Base-by-base conservation (phyloP, 805 yeast genomes). In the Ogataea chonburiensis region DNA sequence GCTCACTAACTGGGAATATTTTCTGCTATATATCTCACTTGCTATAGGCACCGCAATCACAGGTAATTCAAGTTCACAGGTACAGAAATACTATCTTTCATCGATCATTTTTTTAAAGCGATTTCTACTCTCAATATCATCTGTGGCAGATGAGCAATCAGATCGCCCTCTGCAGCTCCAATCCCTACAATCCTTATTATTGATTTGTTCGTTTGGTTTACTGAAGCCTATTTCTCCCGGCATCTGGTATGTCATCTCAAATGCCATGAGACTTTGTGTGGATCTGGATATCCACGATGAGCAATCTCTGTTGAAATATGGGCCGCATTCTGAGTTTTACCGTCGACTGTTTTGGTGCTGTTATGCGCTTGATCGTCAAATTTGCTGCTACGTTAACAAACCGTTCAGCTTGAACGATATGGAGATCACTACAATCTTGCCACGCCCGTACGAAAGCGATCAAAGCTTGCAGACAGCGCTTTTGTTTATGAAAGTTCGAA, bases 191-290 rank as follows among this genome's bases (percentile, higher is more conserved):
- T 66, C 68, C 0, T 53, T 67, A 13, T 50, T 71, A 8, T 51
- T 70, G 12, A 52, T 66, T 24, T 57, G 71, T 5, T 44, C 65
- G 0, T 70, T 66, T 48, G 63, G 73, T 7, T 58, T 62, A 9
- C 60, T 71, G 71, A 56, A 73, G 31, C 75, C 75, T 0, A 57
- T 70, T 1, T 59, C 64, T 5, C 75, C 75, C 3, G 71, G 74
- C 1, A 67, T 70, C 6, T 71, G 75, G 75, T 68, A 69, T 43
- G 60, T 67, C 9, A 50, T 69, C 22, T 70, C 73, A 3, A 52
- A 61, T 7, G 75, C 74, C 6, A 55, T 69, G 38, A 50, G 72
- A 30, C 42, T 68, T 24, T 64, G 70, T 37, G 67, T 70, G 17
- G 75, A 70, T 41, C 43, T 70, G 42, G 73, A 69, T 21, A 49